A percentile compares a stretch with the other conserved stretches of the same genome.
These are phyloP conservation scores for Nicotiana attenuata DNA, from an alignment of 257 asterid species.

Conservation along the genomic window DNA sequence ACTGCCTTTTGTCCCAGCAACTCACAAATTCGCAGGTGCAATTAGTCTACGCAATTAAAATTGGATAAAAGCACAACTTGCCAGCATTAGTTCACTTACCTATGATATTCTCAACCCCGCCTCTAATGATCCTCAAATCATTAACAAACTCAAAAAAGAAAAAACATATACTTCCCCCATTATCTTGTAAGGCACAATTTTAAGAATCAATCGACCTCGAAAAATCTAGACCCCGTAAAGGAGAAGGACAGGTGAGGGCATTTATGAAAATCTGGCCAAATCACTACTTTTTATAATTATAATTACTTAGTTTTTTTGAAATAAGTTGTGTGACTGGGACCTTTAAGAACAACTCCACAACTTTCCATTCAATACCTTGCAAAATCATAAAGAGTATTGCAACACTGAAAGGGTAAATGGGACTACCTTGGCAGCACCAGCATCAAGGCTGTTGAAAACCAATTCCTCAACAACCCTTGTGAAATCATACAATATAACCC, in stretches of 20 bases:
- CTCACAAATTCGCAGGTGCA: background rate
- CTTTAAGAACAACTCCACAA: background rate
- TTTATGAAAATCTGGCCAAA: background rate
- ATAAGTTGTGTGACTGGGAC: background rate
- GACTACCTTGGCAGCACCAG: constrained; percentile 80
- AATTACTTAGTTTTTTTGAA: background rate
- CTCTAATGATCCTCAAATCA: background rate
- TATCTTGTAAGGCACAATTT: background rate
- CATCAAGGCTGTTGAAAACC: constrained; percentile 77
- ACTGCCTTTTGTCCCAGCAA: background rate
- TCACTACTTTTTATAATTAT: background rate
- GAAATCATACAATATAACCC: constrained; percentile 62
- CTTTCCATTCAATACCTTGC: background rate
- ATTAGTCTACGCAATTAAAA: background rate
- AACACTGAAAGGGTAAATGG: background rate
- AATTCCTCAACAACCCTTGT: constrained; percentile 85
- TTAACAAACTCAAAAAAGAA: background rate
- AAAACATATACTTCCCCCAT: background rate
- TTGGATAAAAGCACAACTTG: background rate
- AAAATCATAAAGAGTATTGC: background rate
- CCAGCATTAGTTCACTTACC: background rate
- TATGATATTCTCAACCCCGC: background rate
- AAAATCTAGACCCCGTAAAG: background rate
- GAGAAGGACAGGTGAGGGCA: background rate
- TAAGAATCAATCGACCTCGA: background rate